phyloP scores from a whole-genome alignment of 805 yeast species.

The Cyberlindnera maritima region DNA sequence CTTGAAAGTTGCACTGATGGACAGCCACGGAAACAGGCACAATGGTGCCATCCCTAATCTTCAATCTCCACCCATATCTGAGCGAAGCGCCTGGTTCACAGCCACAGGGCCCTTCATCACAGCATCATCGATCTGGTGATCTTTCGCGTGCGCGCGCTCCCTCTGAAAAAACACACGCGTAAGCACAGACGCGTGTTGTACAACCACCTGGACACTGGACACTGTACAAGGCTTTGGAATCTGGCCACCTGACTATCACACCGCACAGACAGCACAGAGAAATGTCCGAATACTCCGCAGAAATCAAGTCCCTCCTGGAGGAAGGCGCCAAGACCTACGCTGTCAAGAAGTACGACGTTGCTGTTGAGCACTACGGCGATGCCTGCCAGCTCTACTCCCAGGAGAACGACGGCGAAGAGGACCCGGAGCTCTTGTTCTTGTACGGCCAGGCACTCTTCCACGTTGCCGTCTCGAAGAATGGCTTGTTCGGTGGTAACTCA shows the following conservation, averaged over 20 bases:
- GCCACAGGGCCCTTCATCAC: no score
- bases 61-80: no score
- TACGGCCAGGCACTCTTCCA: conserved; percentile 83
- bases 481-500: conserved; percentile 61
- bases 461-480: conserved; percentile 70
- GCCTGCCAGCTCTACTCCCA: conserved; percentile 62
- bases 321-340: conserved; percentile 68
- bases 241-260: not conserved
- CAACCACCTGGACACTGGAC: no score
- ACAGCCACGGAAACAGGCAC: no score
- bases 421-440: conserved; percentile 66
- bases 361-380: conserved; percentile 66
- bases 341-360: conserved; percentile 60
- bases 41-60: no score
- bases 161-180: not conserved
- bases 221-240: no score
- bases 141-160: no score
- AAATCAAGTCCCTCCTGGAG: conserved; percentile 46
- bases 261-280: not conserved
- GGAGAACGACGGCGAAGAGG: conserved; percentile 51
- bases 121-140: no score
- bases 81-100: no score
- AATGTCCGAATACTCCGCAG: conserved; percentile 33
- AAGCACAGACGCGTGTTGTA: not conserved
- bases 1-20: no score